These are phyloP conservation scores for Pseudozyma thailandica DNA, from an alignment of 1,284 basidiomycete species.

Conservation along the genomic window DNA sequence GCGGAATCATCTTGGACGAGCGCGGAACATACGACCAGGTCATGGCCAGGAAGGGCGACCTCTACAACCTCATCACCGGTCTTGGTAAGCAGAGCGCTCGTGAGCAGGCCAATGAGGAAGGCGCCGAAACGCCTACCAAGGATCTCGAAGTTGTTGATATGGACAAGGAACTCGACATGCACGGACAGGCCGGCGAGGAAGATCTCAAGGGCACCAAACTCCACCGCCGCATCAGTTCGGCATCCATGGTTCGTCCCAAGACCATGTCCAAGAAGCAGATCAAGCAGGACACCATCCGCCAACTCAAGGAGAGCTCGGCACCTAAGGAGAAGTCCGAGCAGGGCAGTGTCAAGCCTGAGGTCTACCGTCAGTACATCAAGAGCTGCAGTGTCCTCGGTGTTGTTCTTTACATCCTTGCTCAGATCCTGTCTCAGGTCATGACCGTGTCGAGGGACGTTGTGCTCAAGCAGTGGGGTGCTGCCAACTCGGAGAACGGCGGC, in stretches of 20 bases:
- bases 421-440: conserved; percentile 59
- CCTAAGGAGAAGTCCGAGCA: conserved; percentile 62
- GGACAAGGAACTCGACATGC: conserved; percentile 46
- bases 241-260: conserved; percentile 55
- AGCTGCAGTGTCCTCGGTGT: conserved; percentile 57
- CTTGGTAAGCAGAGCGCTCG: conserved; percentile 67
- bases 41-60: conserved; percentile 72
- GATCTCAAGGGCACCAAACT: conserved; percentile 50
- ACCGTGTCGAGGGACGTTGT: conserved; percentile 62
- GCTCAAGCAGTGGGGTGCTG: conserved; percentile 65
- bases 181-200: conserved; percentile 49
- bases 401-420: conserved; percentile 54
- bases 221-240: conserved; percentile 53
- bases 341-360: conserved; percentile 61
- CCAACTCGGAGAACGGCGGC: conserved; percentile 49
- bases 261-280: conserved; percentile 54
- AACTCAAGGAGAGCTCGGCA: conserved; percentile 60
- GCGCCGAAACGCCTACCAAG: conserved; percentile 30
- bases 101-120: conserved; percentile 43
- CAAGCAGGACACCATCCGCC: conserved; percentile 61
- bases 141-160: conserved; percentile 45
- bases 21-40: conserved; percentile 75
- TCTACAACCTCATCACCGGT: conserved; percentile 71
- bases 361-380: conserved; percentile 62
- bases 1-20: conserved; percentile 75